Percentiles rank a stretch among this genome's conserved stretches.
These are phyloP conservation scores for Stylosanthes scabra DNA, from an alignment of 331 rosid genomes.

Conservation along the genomic window DNA sequence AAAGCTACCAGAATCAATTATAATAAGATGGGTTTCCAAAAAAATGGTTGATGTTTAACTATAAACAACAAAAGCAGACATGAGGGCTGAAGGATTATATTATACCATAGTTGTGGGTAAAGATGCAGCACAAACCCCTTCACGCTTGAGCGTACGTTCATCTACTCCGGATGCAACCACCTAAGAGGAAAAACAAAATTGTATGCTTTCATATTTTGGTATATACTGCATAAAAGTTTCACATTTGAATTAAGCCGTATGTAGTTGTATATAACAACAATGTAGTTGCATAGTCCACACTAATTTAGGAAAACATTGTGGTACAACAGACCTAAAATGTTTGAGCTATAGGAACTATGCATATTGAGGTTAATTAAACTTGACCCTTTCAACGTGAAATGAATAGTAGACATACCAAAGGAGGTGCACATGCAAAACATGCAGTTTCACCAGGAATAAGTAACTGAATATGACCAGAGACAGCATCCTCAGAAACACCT, in stretches of 20 bases:
- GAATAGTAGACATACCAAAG: slow-evolving; percentile 64
- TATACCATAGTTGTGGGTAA: slow-evolving; percentile 97
- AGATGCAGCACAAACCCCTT: slow-evolving; percentile 99
- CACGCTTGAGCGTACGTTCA: slow-evolving; percentile 97
- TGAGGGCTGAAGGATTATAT: slow-evolving; percentile 8
- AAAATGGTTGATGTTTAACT: not conserved
- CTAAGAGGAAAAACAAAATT: slow-evolving; percentile 50
- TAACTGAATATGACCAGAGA: slow-evolving; percentile 97
- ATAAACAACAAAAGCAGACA: slow-evolving; percentile 31
- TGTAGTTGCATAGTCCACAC: not conserved
- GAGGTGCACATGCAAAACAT: slow-evolving; percentile 99
- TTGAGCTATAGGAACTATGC: slow-evolving; percentile 1
- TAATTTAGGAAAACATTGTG: not conserved
- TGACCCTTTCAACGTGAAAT: not conserved
- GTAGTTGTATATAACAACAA: slow-evolving; percentile 17
- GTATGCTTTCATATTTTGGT: slow-evolving; percentile 40
- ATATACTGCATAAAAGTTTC: slow-evolving; percentile 6
- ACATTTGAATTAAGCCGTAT: slow-evolving; percentile 2
- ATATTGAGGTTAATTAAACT: not conserved
- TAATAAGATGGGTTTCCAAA: not conserved
- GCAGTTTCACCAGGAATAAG: slow-evolving; percentile 97
- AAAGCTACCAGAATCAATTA: slow-evolving; percentile 8
- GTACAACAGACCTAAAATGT: slow-evolving; percentile 1
- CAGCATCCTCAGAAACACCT: slow-evolving; percentile 99
- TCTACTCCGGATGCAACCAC: slow-evolving; percentile 97